Base-by-base conservation (phyloP, 148 eudicot genomes). In the Camellia sinensis region DNA sequence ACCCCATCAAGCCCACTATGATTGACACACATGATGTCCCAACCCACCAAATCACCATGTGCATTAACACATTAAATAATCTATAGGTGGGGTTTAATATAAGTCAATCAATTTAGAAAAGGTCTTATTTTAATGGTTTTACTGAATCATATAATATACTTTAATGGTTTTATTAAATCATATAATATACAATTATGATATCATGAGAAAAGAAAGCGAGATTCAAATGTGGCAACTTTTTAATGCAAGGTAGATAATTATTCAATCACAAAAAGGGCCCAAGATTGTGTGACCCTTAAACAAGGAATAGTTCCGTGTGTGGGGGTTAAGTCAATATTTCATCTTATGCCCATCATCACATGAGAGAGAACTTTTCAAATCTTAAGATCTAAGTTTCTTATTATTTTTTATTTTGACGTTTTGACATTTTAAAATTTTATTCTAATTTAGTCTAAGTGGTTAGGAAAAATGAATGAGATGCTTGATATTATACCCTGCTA, bases 201-300 rank as follows among this genome's bases (percentile, higher is more conserved):
- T 29, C 19, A n/a, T 62, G 22, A 2, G 3, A 13, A 9, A 48
- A 67, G 50, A 7, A 43, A 37, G 60, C 40, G 43, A 14, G 71
- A n/a, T 5, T 15, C 9, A 46, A 17, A 52, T 15, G 44, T 53
- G 62, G 14, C 80, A 12, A 17, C n/a, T 21, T 37, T 67, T 40
- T 1, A 14, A 37, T 19, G 43, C 10, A 50, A 65, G 80, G 73
- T 53, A 12, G 18, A 57, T 60, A 19, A 64, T 52, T 37, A 18
- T 40, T 12, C 44, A 46, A 44, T 22, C 15, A 37, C 66, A 79
- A 75, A 75, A 52, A 15, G 75, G 82, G 7, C 37, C 13, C 76
- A 54, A 77, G 75, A 73, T 80, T 66, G 81, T 59, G 81, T 81
- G 80, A 73, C 70, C 79, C 44, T 46, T n/a, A 74, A 84, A 81